Base-by-base conservation (phyloP, 768 basidiomycete genomes). In the Pisolithus microcarpus region DNA sequence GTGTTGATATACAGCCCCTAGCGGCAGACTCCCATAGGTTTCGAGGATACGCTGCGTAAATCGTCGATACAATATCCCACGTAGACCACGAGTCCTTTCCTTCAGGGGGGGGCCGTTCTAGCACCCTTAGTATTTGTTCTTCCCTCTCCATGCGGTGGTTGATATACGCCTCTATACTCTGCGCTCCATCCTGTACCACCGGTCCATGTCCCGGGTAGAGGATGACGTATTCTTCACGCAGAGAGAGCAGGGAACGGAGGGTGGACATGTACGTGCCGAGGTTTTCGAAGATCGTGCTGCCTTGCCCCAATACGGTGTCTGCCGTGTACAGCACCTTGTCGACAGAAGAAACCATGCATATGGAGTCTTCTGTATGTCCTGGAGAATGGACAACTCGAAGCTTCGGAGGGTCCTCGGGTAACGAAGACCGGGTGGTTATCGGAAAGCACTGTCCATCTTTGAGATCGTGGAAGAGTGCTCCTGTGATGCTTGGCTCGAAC, bases 181-280 rank as follows among this genome's bases (percentile, higher is more conserved):
- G 71, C 38, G 73, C 65, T 6, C 86, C 88, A 13, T 87, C 72
- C 6, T 65, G 52, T 2, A 94, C 77, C 31, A 88, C 81, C 5
- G 88, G 85, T 0, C 95, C 95, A 55, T 98, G 95, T 1, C 82
- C 92, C 0, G 94, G 93, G 63, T 92, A 94, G n/a, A 97, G 72
- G 15, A 59, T 57, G 21, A 70, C 69, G 60, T 79, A 76, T 8
- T 68, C 69, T 56, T 76, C 75, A 26, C 56, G 46, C 51, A 65
- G 58, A 11, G 61, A 65, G 16, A 82, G 69, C 68, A 91, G 76
- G 56, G 66, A 75, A 39, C 72, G 73, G 40, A 95, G 75, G 52
- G 82, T 84, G 5, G 70, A 53, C 19, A 94, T 66, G 60, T 93
- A 96, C 5, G 76, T 59, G 0, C 75, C 70, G 13, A 97, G 79